Conservation (phyloP, 1,284 basidiomycete genomes). For the Chalciporus sp. region DNA sequence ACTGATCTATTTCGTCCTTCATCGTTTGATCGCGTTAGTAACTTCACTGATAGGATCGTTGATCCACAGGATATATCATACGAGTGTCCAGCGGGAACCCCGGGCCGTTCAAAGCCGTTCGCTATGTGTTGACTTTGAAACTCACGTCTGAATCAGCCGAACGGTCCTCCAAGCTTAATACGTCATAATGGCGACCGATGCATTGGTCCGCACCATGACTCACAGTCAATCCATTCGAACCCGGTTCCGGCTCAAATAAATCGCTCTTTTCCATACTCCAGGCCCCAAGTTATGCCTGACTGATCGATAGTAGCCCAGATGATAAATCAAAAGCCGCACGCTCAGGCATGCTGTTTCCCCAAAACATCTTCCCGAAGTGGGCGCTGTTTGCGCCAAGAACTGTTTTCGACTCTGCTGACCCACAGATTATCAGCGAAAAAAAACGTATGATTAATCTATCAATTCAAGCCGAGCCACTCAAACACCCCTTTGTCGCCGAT, state of each 20-base stretch:
- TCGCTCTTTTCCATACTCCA: not conserved
- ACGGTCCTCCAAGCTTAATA: not conserved
- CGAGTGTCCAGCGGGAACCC: no score
- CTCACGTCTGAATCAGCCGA: no score
- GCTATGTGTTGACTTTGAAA: no score
- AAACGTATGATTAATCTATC: conserved; percentile 7
- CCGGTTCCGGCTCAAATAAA: not conserved
- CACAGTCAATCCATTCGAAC: not conserved
- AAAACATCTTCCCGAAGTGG: not conserved
- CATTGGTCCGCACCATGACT: not conserved
- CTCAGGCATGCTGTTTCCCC: not conserved
- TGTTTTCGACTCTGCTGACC: not conserved
- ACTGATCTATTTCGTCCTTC: no score
- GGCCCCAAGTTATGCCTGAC: not conserved
- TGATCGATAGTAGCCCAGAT: no score
- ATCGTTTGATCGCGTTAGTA: no score
- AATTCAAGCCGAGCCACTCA: conserved; percentile 10
- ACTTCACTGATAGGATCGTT: no score
- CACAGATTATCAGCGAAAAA: not conserved
- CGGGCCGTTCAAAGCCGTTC: no score
- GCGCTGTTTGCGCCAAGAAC: not conserved
- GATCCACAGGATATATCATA: no score
- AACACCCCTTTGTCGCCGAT: conserved; percentile 14
- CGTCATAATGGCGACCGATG: not conserved
- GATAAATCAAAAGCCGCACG: no score